Conservation (phyloP, 2,329 filamentous ascomycete genomes). For the Rutstroemia sp. region DNA sequence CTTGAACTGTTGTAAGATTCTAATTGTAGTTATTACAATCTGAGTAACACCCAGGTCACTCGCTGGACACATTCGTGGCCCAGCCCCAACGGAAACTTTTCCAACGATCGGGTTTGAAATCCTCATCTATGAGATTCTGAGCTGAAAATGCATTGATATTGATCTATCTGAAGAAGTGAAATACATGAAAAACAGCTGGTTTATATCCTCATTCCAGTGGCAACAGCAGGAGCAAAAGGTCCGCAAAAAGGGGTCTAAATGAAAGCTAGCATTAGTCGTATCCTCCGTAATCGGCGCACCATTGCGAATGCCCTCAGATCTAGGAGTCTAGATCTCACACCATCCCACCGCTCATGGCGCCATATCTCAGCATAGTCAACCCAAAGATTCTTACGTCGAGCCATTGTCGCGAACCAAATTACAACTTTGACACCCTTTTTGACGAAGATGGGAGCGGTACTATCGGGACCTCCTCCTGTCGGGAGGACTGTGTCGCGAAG, state of each 20-base stretch:
- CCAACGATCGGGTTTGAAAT: slow-evolving; percentile 2
- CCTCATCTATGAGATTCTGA: too few relatives aligned
- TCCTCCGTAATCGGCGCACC: too few relatives aligned
- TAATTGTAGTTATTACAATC: not conserved
- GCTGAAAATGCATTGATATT: too few relatives aligned
- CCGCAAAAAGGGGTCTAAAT: too few relatives aligned
- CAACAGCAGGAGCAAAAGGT: too few relatives aligned
- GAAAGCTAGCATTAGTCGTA: too few relatives aligned
- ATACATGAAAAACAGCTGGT: too few relatives aligned
- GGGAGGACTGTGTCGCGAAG: not conserved
- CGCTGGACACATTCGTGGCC: not conserved
- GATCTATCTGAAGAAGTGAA: too few relatives aligned
- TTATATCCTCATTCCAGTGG: too few relatives aligned
- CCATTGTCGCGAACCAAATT: not conserved
- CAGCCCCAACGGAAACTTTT: not conserved
- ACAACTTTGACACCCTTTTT: not conserved
- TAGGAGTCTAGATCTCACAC: too few relatives aligned
- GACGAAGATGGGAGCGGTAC: not conserved
- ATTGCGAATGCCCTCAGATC: too few relatives aligned
- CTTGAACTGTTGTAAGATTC: not conserved
- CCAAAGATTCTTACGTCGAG: not conserved
- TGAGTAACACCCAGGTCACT: not conserved
- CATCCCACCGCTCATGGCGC: not conserved
- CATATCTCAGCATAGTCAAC: not conserved
- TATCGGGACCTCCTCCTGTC: not conserved